Evolutionary conservation across 2,329 filamentous ascomycete species (phyloP).

Genomic region (Ceratocystiopsis brevicomis): DNA sequence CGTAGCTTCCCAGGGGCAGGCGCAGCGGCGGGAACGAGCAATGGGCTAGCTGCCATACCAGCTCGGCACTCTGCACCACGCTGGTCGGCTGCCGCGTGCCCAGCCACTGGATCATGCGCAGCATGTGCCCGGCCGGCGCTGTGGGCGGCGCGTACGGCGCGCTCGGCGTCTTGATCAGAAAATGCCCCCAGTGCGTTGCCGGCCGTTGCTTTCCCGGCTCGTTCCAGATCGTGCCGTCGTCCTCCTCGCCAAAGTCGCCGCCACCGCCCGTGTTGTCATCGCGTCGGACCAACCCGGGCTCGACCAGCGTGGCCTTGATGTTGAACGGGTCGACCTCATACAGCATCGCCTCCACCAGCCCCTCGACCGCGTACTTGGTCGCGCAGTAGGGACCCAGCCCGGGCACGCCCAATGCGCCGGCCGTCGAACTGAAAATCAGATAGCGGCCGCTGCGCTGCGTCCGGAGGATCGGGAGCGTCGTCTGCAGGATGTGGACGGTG

Average conservation of each 20-base stretch:
- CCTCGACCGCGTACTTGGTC: slow-evolving; percentile 92
- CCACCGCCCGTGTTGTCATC: slow-evolving; percentile 39
- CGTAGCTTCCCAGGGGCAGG: slow-evolving; percentile 77
- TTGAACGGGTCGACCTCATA: slow-evolving; percentile 87
- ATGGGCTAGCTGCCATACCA: slow-evolving; percentile 88
- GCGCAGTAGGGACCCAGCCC: slow-evolving; percentile 89
- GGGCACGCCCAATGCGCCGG: slow-evolving; percentile 80
- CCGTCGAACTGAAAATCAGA: slow-evolving; percentile 85
- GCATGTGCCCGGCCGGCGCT: slow-evolving; percentile 72
- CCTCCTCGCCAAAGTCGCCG: background rate
- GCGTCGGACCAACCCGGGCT: slow-evolving; percentile 71
- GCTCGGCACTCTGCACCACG: slow-evolving; percentile 77
- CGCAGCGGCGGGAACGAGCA: slow-evolving; percentile 84
- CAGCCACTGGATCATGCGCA: slow-evolving; percentile 85
- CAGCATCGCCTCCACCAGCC: slow-evolving; percentile 86
- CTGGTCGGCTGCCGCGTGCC: slow-evolving; percentile 83
- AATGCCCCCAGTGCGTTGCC: slow-evolving; percentile 75
- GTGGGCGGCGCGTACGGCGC: slow-evolving; percentile 62
- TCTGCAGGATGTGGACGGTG: slow-evolving; percentile 79
- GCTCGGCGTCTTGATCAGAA: slow-evolving; percentile 71
- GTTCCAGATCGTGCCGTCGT: slow-evolving; percentile 12
- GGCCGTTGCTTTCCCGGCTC: slow-evolving; percentile 26
- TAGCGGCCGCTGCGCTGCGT: slow-evolving; percentile 56
- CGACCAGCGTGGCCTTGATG: slow-evolving; percentile 82
- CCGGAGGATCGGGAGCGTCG: slow-evolving; percentile 74